phyloP scores from a whole-genome alignment of 2,329 filamentous ascomycete genomes.

The Penicillium capsulatum region DNA sequence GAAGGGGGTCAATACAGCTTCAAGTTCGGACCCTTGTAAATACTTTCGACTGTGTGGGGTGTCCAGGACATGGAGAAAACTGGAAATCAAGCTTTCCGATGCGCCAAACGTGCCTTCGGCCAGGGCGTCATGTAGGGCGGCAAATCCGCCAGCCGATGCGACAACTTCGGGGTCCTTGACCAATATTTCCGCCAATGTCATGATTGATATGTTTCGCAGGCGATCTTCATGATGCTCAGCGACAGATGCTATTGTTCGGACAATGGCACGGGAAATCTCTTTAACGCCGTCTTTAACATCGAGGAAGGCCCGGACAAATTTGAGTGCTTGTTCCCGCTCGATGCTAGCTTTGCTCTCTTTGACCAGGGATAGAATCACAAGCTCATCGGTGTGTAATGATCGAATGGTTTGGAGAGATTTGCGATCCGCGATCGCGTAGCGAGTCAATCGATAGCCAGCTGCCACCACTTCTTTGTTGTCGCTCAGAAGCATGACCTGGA shows the following conservation, averaged over 20 bases:
- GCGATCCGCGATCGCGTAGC: constrained; percentile 90
- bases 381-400: constrained; percentile 80
- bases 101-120: constrained; percentile 88
- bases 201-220: constrained; percentile 81
- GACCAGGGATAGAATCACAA: constrained; percentile 86
- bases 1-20: constrained; percentile 85
- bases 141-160: constrained; percentile 77
- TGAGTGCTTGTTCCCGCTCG: constrained; percentile 92
- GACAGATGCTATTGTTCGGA: constrained; percentile 84
- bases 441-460: constrained; percentile 85
- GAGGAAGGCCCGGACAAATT: constrained; percentile 90
- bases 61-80: constrained; percentile 88
- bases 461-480: constrained; percentile 95
- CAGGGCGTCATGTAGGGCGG: constrained; percentile 83
- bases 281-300: constrained; percentile 89
- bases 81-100: constrained; percentile 79
- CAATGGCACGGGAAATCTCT: constrained; percentile 81
- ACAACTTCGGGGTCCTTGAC: constrained; percentile 78
- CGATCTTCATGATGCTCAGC: constrained; percentile 83
- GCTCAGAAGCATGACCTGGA: constrained; percentile 93
- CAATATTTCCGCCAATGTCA: constrained; percentile 88
- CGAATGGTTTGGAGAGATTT: constrained; percentile 86
- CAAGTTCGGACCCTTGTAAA: constrained; percentile 82
- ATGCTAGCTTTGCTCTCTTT: constrained; percentile 97
- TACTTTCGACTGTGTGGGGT: constrained; percentile 74